A percentile compares a stretch with the other conserved stretches of the same genome.
Evolutionary conservation across 768 basidiomycete species (phyloP).

Genomic region (Boletus sp.): DNA sequence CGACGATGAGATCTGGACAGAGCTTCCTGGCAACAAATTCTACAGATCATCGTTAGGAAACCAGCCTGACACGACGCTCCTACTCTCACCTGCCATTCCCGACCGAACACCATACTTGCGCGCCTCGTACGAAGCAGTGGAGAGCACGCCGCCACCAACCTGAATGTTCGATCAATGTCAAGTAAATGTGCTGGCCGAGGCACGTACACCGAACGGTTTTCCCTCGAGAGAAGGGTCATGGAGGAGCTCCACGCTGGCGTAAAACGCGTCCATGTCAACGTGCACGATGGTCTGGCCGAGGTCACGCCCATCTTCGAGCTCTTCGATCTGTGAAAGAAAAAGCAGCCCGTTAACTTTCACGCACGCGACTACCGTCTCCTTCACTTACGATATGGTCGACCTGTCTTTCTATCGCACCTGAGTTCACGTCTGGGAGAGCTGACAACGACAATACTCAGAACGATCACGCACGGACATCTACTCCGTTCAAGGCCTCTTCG

Average conservation of each 20-base stretch:
- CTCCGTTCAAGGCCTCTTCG: conserved; percentile 54
- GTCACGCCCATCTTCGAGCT: conserved; percentile 75
- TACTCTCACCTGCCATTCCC: conserved; percentile 86
- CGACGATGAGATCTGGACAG: conserved; percentile 81
- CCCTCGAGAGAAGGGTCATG: conserved; percentile 61
- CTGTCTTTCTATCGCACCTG: conserved; percentile 59
- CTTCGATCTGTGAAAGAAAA: conserved; percentile 43
- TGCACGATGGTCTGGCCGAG: conserved; percentile 85
- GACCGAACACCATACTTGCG: conserved; percentile 88
- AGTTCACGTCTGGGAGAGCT: not conserved
- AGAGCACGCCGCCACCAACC: conserved; percentile 83
- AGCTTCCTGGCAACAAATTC: conserved; percentile 93
- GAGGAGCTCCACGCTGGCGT: conserved; percentile 74
- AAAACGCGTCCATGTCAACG: conserved; percentile 96
- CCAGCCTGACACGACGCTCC: not conserved
- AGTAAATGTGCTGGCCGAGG: not conserved
- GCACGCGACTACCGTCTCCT: not conserved
- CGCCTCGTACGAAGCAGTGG: conserved; percentile 91
- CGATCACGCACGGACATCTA: conserved; percentile 51
- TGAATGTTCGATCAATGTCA: conserved; percentile 18
- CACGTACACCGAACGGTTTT: conserved; percentile 72
- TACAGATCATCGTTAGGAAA: conserved; percentile 24
- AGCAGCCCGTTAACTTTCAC: not conserved
- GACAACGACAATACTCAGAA: not conserved
- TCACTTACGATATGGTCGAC: conserved; percentile 71